phyloP scores from a whole-genome alignment of 108 stramenopile genomes.

The Cafeteria roenbergensis region DNA sequence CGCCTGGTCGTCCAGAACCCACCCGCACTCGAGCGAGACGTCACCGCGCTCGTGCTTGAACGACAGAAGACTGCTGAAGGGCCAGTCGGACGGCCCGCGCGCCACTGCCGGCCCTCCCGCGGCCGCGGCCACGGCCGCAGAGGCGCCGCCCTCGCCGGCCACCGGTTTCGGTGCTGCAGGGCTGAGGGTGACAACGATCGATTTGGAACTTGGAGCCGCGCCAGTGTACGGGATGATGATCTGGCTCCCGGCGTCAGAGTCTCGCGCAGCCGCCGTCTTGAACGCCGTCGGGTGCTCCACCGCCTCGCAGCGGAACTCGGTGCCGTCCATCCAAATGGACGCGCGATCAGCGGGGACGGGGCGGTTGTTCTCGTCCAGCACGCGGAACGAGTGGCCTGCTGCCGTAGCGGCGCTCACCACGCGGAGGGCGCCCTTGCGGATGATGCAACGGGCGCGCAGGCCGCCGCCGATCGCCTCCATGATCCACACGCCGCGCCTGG shows the following conservation, averaged over 20 bases:
- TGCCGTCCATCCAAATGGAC: neutral
- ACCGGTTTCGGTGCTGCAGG: too few species aligned
- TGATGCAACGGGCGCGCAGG: neutral
- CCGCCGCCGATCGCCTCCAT: conserved; percentile 3
- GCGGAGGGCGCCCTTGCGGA: conserved; percentile 6
- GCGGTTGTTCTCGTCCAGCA: conserved; percentile 5
- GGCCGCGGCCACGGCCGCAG: too few species aligned
- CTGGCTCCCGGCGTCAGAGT: neutral
- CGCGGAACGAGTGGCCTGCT: neutral
- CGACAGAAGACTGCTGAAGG: neutral
- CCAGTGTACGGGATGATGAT: neutral
- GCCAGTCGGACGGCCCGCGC: neutral
- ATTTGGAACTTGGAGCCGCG: neutral
- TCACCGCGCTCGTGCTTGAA: neutral
- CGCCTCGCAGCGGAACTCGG: neutral
- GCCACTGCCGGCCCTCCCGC: neutral
- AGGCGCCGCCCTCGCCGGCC: neutral
- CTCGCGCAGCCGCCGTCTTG: too few species aligned
- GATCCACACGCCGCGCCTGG: conserved; percentile 1
- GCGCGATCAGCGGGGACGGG: neutral
- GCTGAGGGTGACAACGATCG: too few species aligned
- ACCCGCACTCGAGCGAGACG: neutral
- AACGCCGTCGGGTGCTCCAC: neutral
- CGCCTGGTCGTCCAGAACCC: neutral
- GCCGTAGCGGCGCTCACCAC: neutral